Evolutionary conservation across 805 yeast genomes (phyloP), one percentile per base, ranked within the genome.

Genomic region (Spathaspora boniae): DNA sequence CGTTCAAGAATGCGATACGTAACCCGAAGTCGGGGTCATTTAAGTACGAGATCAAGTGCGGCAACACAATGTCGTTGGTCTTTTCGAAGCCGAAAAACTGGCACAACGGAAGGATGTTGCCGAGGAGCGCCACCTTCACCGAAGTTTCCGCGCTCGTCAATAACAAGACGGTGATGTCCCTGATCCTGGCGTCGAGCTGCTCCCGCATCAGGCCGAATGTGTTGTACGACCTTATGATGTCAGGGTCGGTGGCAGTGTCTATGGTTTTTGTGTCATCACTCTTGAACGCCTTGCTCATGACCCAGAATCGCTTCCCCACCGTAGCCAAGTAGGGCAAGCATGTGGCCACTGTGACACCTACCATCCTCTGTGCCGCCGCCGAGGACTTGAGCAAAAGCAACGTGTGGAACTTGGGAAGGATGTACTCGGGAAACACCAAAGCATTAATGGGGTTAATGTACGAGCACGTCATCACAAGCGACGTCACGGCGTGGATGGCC

Each of bases 31-130:
- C 78, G 37, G 78, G 71, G 51, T 89, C 96, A 56, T 93, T 93
- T 43, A 93, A 61, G 51, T 88, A 93, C 0, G 98, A 89, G 29
- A 93, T 89, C 37, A 89, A 64, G 62, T 93, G 98, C 29, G 96
- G 88, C 31, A 93, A 60, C 16, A 93, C 79, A 26, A 93, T 68
- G 53, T 93, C 98, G 51, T 86, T 89, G 0, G 96, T 83, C 46
- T 80, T 85, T 36, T 86, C 95, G 37, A 82, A 78, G 0, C 96
- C 96, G 52, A 93, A 80, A 40, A 83, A 84, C 7, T 80, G 68
- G 47, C 96, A 86, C 3, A 93, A 56, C 0, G 88, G 85, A 6
- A 83, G 63, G n/a, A 89, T 81, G 41, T 85, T 78, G 28, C 71
- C 62, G 31, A 93, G 63, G 6, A 93, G 58, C 0, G 93, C 72